Evolutionary conservation across 306 rosid genomes (phyloP).

Genomic region (Alnus glutinosa): DNA sequence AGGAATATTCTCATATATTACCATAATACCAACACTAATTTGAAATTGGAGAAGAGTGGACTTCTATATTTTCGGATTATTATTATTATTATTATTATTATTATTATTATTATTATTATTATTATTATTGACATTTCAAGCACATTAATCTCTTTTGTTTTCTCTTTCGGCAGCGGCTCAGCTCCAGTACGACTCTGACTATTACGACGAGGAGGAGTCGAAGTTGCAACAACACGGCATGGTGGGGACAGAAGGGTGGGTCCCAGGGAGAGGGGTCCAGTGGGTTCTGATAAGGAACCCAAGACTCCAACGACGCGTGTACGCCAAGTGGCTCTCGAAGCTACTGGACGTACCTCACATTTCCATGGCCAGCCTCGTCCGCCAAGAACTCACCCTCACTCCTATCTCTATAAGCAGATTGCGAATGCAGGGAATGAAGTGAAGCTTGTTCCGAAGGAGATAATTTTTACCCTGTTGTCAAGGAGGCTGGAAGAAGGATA

Average conservation of each 20-base stretch:
- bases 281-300: slow-evolving; percentile 92
- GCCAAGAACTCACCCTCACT: slow-evolving; percentile 88
- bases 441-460: slow-evolving; percentile 73
- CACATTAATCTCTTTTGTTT: no score
- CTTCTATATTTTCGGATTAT: no score
- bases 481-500: slow-evolving; percentile 84
- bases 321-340: slow-evolving; percentile 79
- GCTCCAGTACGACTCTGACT: slow-evolving; percentile 48
- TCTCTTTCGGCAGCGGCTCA: slow-evolving; percentile 59
- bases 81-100: no score
- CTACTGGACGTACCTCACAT: slow-evolving; percentile 89
- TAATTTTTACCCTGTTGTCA: slow-evolving; percentile 63
- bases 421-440: slow-evolving; percentile 72
- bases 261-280: slow-evolving; percentile 76
- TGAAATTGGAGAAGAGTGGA: no score
- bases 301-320: slow-evolving; percentile 58
- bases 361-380: slow-evolving; percentile 79
- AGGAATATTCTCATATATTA: no score
- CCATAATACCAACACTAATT: no score
- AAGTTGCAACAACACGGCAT: slow-evolving; percentile 28
- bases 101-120: no score
- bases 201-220: slow-evolving; percentile 36
- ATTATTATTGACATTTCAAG: no score
- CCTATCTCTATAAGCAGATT: slow-evolving; percentile 83
- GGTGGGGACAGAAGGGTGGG: slow-evolving; percentile 57